Evolutionary conservation across 1,284 basidiomycete genomes (phyloP).

Genomic region (Trametes sp.): DNA sequence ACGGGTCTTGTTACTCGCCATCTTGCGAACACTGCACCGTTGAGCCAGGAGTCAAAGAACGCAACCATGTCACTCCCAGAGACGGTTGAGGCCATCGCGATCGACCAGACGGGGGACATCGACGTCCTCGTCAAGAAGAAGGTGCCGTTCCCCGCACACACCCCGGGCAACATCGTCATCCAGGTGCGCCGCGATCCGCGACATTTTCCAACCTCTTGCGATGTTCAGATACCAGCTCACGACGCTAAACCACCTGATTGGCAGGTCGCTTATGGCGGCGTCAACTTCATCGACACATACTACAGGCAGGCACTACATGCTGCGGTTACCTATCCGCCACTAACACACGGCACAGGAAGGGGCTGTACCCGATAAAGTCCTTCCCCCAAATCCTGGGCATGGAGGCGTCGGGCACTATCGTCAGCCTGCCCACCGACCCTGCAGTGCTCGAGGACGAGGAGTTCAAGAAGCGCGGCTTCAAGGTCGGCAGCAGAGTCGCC

Average conservation of each 20-base stretch:
- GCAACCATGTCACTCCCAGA: constrained; percentile 58
- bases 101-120: constrained; percentile 71
- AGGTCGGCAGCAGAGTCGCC: constrained; percentile 55
- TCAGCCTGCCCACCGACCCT: constrained; percentile 54
- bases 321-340: background rate
- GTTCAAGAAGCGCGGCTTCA: constrained; percentile 48
- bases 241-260: too few relatives aligned
- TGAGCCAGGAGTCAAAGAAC: constrained; percentile 3
- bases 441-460: constrained; percentile 43
- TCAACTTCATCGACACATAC: constrained; percentile 92
- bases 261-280: constrained; percentile 75
- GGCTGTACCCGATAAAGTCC: constrained; percentile 46
- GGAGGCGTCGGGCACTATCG: constrained; percentile 66
- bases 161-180: constrained; percentile 77
- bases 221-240: too few relatives aligned
- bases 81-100: constrained; percentile 65
- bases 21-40: constrained; percentile 20
- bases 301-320: constrained; percentile 52
- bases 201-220: background rate
- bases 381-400: constrained; percentile 68
- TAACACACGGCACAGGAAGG: constrained; percentile 34
- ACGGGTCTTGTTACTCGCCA: constrained; percentile 40
- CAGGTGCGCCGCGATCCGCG: constrained; percentile 60
- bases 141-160: constrained; percentile 67
- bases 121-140: constrained; percentile 79